phyloP scores from a whole-genome alignment of 306 rosid genomes.

The Cicer bijugum region DNA sequence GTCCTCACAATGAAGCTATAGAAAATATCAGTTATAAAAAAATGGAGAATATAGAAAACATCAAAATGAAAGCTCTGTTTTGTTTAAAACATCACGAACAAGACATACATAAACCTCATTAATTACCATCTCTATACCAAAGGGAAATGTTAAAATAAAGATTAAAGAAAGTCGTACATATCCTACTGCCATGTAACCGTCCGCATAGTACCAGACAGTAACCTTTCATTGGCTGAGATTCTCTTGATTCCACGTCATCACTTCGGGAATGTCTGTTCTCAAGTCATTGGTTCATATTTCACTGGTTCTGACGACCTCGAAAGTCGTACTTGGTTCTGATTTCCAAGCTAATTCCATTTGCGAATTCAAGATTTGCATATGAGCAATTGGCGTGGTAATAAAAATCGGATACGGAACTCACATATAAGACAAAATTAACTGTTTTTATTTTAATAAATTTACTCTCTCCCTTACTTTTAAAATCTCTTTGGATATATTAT shows the following conservation, averaged over 20 bases:
- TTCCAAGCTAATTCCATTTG: not conserved
- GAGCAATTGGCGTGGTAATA: not conserved
- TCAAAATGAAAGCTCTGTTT: constrained; percentile 65
- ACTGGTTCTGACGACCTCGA: not conserved
- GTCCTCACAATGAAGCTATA: constrained; percentile 30
- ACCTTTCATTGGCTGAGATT: constrained; percentile 37
- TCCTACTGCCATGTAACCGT: constrained; percentile 25
- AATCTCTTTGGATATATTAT: no score
- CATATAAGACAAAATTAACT: no score
- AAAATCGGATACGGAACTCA: not conserved
- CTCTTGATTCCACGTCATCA: constrained; percentile 26
- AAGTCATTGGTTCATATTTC: not conserved
- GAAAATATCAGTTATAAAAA: constrained; percentile 54
- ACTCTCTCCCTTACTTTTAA: no score
- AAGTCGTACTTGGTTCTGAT: not conserved
- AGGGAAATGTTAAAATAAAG: constrained; percentile 28
- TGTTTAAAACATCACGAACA: constrained; percentile 42
- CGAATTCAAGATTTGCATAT: not conserved
- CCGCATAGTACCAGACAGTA: constrained; percentile 19
- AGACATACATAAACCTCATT: constrained; percentile 20
- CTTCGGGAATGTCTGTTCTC: constrained; percentile 34
- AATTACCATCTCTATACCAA: not conserved
- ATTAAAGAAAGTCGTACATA: not conserved
- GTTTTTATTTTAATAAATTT: no score
- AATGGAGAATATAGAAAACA: constrained; percentile 54